Evolutionary conservation across 2,329 filamentous ascomycete genomes (phyloP).

Genomic region (Mariannaea sp.): DNA sequence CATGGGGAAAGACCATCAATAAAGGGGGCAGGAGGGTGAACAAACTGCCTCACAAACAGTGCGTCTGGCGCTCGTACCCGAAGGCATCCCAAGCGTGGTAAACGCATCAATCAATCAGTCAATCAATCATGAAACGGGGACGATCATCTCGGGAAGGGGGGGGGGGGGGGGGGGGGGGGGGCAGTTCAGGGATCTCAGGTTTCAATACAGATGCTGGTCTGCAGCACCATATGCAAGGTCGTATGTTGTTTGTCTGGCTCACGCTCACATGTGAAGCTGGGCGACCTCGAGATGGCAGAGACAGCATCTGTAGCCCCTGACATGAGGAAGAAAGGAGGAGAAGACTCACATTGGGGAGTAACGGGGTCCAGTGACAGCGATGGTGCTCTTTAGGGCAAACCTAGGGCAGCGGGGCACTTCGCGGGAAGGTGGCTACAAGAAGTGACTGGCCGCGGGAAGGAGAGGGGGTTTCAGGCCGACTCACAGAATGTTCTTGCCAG

Average conservation of each 20-base stretch:
- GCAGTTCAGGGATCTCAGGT: constrained; percentile 3
- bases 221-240: constrained; percentile 1
- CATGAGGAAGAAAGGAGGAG: neutral
- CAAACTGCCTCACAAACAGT: neutral
- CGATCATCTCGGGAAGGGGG: neutral
- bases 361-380: neutral
- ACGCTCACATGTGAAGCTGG: neutral
- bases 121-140: too few relatives aligned
- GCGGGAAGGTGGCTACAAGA: constrained; percentile 1
- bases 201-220: constrained; percentile 2
- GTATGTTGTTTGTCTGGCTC: constrained; percentile 1
- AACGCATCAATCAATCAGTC: neutral
- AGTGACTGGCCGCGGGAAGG: neutral
- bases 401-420: constrained; percentile 15
- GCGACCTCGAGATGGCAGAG: neutral
- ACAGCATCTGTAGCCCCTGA: neutral
- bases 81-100: neutral
- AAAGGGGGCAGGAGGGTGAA: neutral
- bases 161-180: neutral
- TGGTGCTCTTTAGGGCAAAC: constrained; percentile 12
- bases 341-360: neutral
- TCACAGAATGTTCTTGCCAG: neutral
- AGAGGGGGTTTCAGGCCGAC: constrained; percentile 1
- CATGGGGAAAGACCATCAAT: neutral
- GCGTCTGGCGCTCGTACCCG: neutral